Evolutionary conservation across 352 stramenopile genomes (phyloP), one percentile per base, ranked within the genome.

Genomic region (Phytophthora melonis): DNA sequence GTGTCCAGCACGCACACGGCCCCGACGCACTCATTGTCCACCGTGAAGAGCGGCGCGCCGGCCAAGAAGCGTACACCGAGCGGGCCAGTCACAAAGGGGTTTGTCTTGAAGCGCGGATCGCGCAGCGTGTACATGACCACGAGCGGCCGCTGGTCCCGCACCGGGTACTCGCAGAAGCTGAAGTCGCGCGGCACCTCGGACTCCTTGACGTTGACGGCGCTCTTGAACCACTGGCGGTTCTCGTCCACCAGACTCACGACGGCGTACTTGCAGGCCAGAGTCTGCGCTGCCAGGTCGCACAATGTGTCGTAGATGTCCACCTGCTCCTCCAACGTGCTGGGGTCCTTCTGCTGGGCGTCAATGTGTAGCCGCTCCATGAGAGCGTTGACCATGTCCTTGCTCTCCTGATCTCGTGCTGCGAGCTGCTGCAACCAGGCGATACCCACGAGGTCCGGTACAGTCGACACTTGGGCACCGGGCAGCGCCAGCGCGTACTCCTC

Each of bases 141-240:
- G 41, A 98, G 78, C 19, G 89, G 87, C 66, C 78, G 74, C 62
- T 90, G 82, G 30, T 93, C 85, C 18, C 84, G 83, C 49, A 95
- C 89, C 0, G 89, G 86, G 63, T 93, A 93, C 59, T 93, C 87
- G 62, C 89, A 95, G 66, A 95, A 95, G 62, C 84, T 93, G 52
- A 95, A 94, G 66, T 93, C 87, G n/a, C 89, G 87, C 25, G 87
- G 87, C 71, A 95, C 87, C 36, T 95, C 86, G 0, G 84, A 84
- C 69, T 95, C 87, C 39, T 84, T 71, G 23, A 95, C 86, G 59
- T 93, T 91, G 30, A 94, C 82, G 21, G 90, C 81, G 62, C 88
- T 97, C 79, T 98, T 97, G 78, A 99, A 98, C 94, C 96, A 99
- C 80, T 98, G 94, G 19, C 95, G 88, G 58, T 98, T 96, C 63